Conservation (phyloP, 2,329 filamentous ascomycete genomes). For the Mycocentrospora acerina region DNA sequence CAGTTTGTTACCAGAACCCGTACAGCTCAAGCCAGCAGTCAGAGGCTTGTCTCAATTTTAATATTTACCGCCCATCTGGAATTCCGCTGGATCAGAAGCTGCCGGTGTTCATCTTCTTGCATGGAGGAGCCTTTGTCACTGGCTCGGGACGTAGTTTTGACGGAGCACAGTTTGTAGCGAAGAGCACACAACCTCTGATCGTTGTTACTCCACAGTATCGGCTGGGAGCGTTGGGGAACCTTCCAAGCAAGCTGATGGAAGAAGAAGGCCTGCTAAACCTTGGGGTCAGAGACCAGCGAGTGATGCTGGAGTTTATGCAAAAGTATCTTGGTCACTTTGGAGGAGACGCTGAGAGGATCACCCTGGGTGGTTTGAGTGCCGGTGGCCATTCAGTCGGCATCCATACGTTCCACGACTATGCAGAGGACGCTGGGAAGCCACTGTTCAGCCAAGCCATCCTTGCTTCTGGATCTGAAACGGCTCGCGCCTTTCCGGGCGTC, state of each 20-base stretch:
- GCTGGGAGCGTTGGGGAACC: slow-evolving; percentile 35
- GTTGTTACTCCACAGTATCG: slow-evolving; percentile 40
- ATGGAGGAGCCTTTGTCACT: slow-evolving; percentile 34
- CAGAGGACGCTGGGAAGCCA: slow-evolving; percentile 27
- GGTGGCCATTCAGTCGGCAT: slow-evolving; percentile 42
- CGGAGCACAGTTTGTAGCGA: slow-evolving; percentile 35
- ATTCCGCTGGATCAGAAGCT: slow-evolving; percentile 29
- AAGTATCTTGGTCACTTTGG: slow-evolving; percentile 43
- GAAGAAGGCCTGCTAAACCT: slow-evolving; percentile 38
- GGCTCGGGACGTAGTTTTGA: slow-evolving; percentile 37
- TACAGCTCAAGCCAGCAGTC: slow-evolving; percentile 31
- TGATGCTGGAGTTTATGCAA: slow-evolving; percentile 42
- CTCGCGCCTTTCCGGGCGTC: slow-evolving; percentile 37
- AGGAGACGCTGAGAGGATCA: slow-evolving; percentile 44
- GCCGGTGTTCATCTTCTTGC: slow-evolving; percentile 34
- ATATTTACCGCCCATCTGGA: slow-evolving; percentile 32
- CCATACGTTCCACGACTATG: slow-evolving; percentile 42
- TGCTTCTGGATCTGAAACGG: slow-evolving; percentile 38
- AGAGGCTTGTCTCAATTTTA: slow-evolving; percentile 39
- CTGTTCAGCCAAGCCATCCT: slow-evolving; percentile 38
- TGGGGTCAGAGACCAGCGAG: slow-evolving; percentile 31
- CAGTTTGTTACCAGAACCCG: slow-evolving; percentile 48
- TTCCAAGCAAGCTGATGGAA: slow-evolving; percentile 38
- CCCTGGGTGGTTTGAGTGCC: slow-evolving; percentile 45
- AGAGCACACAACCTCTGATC: slow-evolving; percentile 33